Conservation (phyloP, 1,139 yeast genomes). For the Pichia sp. region DNA sequence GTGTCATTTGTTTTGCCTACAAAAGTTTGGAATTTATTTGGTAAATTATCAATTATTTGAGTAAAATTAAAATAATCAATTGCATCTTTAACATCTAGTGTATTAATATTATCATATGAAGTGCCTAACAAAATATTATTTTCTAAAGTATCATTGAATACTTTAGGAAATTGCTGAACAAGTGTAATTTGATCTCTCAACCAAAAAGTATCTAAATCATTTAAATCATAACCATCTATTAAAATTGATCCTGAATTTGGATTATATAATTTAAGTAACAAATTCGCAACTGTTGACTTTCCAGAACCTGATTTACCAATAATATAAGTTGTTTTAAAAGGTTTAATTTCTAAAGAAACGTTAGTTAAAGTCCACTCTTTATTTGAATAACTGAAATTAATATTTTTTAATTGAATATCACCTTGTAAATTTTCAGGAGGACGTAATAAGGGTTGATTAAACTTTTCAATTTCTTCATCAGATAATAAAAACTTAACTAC, state of each 20-base stretch:
- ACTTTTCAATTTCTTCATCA: constrained; percentile 12
- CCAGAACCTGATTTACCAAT: constrained; percentile 92
- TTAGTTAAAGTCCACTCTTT: constrained; percentile 32
- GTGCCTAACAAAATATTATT: constrained; percentile 57
- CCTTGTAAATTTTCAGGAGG: constrained; percentile 32
- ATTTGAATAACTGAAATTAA: constrained; percentile 48
- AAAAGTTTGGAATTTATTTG: constrained; percentile 49
- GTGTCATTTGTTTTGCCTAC: constrained; percentile 32
- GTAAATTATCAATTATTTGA: constrained; percentile 41
- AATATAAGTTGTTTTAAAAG: constrained; percentile 50
- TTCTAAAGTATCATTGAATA: constrained; percentile 58
- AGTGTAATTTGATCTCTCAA: constrained; percentile 58
- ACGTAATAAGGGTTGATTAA: constrained; percentile 15
- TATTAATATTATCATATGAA: constrained; percentile 1
- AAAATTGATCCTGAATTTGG: constrained; percentile 40
- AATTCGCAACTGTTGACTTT: constrained; percentile 69
- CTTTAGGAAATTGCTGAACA: constrained; percentile 62
- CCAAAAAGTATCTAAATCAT: constrained; percentile 44
- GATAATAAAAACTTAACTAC: constrained; percentile 30
- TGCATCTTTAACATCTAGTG: constrained; percentile 34
- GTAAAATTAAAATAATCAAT: constrained; percentile 46
- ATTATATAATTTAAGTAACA: constrained; percentile 55
- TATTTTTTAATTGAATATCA: constrained; percentile 43
- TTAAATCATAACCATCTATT: constrained; percentile 49
- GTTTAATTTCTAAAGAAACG: constrained; percentile 40